Base-by-base conservation (phyloP, 345 rosid genomes). In the Eucalyptus sp. region DNA sequence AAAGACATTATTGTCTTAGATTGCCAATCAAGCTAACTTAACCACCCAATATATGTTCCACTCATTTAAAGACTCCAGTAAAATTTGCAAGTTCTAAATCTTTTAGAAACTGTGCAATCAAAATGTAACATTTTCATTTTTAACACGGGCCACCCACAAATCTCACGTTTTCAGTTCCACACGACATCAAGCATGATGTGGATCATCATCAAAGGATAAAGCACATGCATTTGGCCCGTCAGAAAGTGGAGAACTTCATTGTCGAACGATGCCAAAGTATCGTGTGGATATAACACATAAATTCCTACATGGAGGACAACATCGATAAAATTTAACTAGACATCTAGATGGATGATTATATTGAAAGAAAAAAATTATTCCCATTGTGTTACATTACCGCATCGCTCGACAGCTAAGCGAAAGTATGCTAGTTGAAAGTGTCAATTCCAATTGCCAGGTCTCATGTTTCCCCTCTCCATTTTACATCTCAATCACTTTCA, bases 201-300 rank as follows among this genome's bases (percentile, higher is more conserved):
- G 27, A 71, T 37, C 46, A 37, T 37, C 10, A 71, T 18, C 14
- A 37, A 71, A 37, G 46, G 20, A 71, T 10, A 71, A 71, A 71
- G 46, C 80, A 31, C 24, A 31, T 68, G 80, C 43, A 8, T 33
- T 68, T 31, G 80, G 24, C 43, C 4, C 5, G 9, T 8, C 1
- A 68, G 22, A 60, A 60, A 27, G 68, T 13, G 7, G 8, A 62
- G 68, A 62, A 62, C 33, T 62, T 13, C 3, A 62, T 62, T 12
- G 17, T 24, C 0, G 2, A 56, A 0, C 2, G 7, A 56, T 0
- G 3, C 29, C 29, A 56, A 56, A 24, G 29, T 10, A 56, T 56
- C 0, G 1, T 56, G 62, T 56, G 29, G 62, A 56, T 56, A 22
- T 24, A 2, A 56, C 1, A 56, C 29, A 25, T 56, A 10, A 56